Evolutionary conservation across 2,329 filamentous ascomycete genomes (phyloP).

Genomic region (Calonectria hawksworthii): DNA sequence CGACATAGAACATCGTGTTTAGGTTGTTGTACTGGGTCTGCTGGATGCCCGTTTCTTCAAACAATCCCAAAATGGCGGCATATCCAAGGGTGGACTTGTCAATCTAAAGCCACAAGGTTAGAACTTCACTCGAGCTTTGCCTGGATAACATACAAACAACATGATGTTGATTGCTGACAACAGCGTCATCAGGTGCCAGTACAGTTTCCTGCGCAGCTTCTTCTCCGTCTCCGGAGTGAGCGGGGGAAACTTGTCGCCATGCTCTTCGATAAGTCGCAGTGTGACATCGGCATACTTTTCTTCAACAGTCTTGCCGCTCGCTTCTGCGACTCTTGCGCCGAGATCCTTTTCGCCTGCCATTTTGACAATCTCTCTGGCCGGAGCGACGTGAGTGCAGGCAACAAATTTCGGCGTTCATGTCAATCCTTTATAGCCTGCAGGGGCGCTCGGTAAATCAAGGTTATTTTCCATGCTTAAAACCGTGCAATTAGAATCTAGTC

Average conservation of each 20-base stretch:
- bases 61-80: conserved; percentile 54
- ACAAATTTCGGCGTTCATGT: background rate
- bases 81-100: conserved; percentile 57
- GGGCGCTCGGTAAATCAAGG: background rate
- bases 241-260: conserved; percentile 48
- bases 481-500: background rate
- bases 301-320: background rate
- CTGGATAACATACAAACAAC: conserved; percentile 48
- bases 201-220: conserved; percentile 49
- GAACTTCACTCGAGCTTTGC: background rate
- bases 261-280: conserved; percentile 50
- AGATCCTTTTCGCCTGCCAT: background rate
- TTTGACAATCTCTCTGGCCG: background rate
- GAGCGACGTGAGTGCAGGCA: no score
- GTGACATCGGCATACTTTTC: conserved; percentile 50
- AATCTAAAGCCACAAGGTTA: conserved; percentile 41
- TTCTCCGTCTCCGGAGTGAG: conserved; percentile 51
- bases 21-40: conserved; percentile 56
- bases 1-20: conserved; percentile 57
- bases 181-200: conserved; percentile 49
- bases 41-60: conserved; percentile 54
- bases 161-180: conserved; percentile 52
- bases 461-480: background rate
- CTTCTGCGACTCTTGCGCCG: background rate
- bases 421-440: background rate